phyloP scores from a whole-genome alignment of 1,284 basidiomycete species.

The Heterobasidion irregulare region DNA sequence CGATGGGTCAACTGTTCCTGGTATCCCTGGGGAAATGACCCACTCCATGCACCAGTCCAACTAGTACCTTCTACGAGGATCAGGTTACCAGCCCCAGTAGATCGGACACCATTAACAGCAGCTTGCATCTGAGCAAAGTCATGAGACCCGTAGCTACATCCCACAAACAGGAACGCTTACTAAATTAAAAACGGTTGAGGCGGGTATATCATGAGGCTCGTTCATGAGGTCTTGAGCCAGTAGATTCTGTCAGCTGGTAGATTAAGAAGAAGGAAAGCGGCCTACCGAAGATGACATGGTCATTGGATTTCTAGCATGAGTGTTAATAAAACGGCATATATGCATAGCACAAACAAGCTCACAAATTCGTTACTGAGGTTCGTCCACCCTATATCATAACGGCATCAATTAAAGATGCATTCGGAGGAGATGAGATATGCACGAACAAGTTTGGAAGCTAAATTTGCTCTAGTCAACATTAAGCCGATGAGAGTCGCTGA shows the following conservation, averaged over 20 bases:
- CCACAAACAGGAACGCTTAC: constrained; percentile 19
- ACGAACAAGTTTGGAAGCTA: constrained; percentile 46
- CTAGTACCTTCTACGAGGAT: constrained; percentile 38
- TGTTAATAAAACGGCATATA: neutral
- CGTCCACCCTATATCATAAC: constrained; percentile 36
- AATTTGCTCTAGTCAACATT: constrained; percentile 10
- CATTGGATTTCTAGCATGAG: constrained; percentile 34
- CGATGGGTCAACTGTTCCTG: neutral
- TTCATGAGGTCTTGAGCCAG: constrained; percentile 38
- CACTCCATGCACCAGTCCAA: constrained; percentile 28
- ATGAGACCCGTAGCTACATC: neutral
- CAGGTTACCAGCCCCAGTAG: constrained; percentile 43
- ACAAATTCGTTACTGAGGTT: constrained; percentile 48
- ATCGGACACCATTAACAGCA: constrained; percentile 51
- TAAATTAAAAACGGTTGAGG: constrained; percentile 34
- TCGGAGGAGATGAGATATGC: neutral
- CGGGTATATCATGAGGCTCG: constrained; percentile 49
- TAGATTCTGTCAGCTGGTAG: neutral
- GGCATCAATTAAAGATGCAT: constrained; percentile 3
- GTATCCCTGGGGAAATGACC: constrained; percentile 3
- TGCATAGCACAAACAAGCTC: constrained; percentile 11
- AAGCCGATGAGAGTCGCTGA: neutral
- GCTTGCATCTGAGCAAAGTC: constrained; percentile 43
- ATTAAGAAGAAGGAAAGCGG: neutral
- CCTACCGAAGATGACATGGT: constrained; percentile 42